Evolutionary conservation across 129 eudicot species (phyloP).

Genomic region (Flaveria ramosissima): DNA sequence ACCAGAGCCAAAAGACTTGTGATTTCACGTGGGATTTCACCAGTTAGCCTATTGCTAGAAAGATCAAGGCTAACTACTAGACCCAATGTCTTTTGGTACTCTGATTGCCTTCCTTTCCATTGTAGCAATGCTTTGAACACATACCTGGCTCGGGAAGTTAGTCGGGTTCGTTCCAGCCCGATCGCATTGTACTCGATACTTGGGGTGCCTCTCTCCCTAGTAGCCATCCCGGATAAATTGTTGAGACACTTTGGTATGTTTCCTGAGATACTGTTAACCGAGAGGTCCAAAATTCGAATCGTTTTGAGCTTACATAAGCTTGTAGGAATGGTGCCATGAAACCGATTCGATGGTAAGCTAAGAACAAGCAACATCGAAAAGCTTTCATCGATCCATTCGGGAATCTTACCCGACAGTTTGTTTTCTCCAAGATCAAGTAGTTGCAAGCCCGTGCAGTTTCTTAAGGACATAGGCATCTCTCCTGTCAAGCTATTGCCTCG

Average conservation of each 20-base stretch:
- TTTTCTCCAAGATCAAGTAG: constrained; percentile 49
- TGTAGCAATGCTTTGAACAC: constrained; percentile 35
- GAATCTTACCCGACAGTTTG: constrained; percentile 38
- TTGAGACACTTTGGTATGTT: constrained; percentile 37
- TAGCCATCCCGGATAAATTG: constrained; percentile 27
- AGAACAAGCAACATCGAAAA: constrained; percentile 39
- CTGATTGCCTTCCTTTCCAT: constrained; percentile 44
- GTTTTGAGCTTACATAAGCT: constrained; percentile 37
- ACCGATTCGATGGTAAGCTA: constrained; percentile 36
- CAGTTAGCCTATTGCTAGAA: constrained; percentile 40
- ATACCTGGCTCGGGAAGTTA: constrained; percentile 9
- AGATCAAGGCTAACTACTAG: constrained; percentile 43
- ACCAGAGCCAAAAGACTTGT: constrained; percentile 34
- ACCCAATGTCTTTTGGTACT: constrained; percentile 39
- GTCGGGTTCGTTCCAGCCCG: constrained; percentile 29
- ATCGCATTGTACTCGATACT: constrained; percentile 25
- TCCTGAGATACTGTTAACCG: constrained; percentile 38
- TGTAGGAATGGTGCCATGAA: constrained; percentile 37
- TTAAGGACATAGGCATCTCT: constrained; percentile 37
- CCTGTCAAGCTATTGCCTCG: constrained; percentile 36
- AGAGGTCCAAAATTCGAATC: constrained; percentile 49
- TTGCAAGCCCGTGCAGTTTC: constrained; percentile 28
- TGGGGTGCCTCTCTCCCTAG: background rate
- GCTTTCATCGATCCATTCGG: constrained; percentile 46
- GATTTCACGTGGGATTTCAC: constrained; percentile 46